Evolutionary conservation across 225 moss, liverwort and hornwort species (phyloP).

Genomic region (Polytrichum commune): DNA sequence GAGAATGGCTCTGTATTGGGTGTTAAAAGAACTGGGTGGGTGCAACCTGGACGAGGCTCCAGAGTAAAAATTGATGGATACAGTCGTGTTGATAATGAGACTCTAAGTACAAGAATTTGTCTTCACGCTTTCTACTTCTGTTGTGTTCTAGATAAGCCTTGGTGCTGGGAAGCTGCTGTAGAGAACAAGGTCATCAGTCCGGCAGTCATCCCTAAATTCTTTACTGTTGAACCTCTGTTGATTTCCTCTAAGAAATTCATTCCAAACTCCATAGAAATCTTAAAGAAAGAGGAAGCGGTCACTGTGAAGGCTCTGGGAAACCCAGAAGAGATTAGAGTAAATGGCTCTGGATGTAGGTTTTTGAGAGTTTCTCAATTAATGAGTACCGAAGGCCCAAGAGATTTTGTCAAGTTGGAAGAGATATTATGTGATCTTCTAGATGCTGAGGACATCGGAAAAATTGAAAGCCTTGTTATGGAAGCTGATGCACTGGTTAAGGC

Average conservation of each 20-base stretch:
- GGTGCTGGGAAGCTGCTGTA: conserved; percentile 87
- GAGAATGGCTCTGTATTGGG: conserved; percentile 12
- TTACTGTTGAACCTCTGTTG: conserved; percentile 26
- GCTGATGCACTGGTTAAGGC: conserved; percentile 20
- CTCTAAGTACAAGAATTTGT: conserved; percentile 39
- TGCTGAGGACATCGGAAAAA: conserved; percentile 44
- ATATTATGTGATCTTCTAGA: conserved; percentile 41
- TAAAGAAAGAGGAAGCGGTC: conserved; percentile 7
- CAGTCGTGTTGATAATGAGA: conserved; percentile 13
- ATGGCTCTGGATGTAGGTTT: background rate
- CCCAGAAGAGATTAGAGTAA: conserved; percentile 4
- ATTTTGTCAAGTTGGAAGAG: conserved; percentile 26
- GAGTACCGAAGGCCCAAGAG: background rate
- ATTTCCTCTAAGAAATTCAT: conserved; percentile 12
- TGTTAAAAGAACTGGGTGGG: conserved; percentile 25
- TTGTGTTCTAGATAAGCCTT: conserved; percentile 73
- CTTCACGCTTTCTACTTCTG: conserved; percentile 79
- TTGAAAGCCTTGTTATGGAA: conserved; percentile 40
- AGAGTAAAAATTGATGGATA: conserved; percentile 14
- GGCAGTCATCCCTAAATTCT: conserved; percentile 47
- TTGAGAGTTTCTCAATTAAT: background rate
- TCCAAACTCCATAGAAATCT: conserved; percentile 14
- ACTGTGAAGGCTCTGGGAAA: conserved; percentile 1
- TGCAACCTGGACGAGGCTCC: conserved; percentile 24
- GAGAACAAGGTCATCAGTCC: conserved; percentile 48